Evolutionary conservation across 2,329 filamentous ascomycete species (phyloP).

Genomic region (Claviceps lovelessii): DNA sequence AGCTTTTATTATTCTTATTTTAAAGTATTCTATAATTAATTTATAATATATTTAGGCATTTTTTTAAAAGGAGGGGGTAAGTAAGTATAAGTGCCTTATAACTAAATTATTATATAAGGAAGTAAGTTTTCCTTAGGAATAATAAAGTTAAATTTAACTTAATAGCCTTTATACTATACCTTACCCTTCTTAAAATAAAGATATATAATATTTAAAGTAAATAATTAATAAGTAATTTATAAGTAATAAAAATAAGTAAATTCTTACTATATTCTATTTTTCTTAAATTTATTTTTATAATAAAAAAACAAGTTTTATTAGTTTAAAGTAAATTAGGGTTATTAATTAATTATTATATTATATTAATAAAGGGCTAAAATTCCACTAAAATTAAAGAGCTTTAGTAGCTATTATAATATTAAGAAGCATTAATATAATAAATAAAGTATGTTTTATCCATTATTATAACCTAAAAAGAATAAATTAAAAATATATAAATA

Average conservation of each 20-base stretch:
- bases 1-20: not conserved
- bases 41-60: not conserved
- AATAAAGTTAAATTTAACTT: not conserved
- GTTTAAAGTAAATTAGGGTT: not conserved
- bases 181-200: not conserved
- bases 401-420: not conserved
- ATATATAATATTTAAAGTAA: not conserved
- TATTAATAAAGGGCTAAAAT: not conserved
- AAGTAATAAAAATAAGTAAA: not conserved
- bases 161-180: not conserved
- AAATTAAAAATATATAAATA: not conserved
- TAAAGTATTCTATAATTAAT: not conserved
- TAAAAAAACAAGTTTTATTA: not conserved
- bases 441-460: not conserved
- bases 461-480: too few relatives aligned
- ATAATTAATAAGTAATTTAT: not conserved
- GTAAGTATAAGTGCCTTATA: not conserved
- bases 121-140: not conserved
- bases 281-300: not conserved
- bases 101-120: not conserved
- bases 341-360: not conserved
- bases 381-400: not conserved
- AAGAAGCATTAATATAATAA: not conserved
- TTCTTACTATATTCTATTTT: not conserved
- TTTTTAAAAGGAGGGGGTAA: not conserved